Evolutionary conservation across 352 stramenopile species (phyloP), one percentile per base, ranked within the genome.

Genomic region (Lagenidium giganteum): DNA sequence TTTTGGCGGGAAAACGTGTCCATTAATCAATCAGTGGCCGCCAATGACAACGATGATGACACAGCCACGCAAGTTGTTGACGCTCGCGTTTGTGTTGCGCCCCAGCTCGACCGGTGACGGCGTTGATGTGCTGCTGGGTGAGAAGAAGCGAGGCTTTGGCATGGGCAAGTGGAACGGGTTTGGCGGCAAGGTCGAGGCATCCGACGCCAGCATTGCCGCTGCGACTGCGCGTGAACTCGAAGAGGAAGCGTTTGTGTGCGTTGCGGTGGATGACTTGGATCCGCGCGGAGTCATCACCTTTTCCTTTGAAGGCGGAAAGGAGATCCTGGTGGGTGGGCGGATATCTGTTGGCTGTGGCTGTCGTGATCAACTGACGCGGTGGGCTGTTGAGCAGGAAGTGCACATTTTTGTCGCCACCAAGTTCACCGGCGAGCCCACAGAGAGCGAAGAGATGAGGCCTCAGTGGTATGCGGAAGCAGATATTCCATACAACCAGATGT

Each of bases 111-210:
- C 27, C 3, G 21, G 12, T 1, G 18, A 6, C 36, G 17, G 9
- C 9, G 21, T 30, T 21, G 46, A 88, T 35, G 64, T 93, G 24
- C 60, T 94, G 23, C 60, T 94, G 16, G 87, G 87, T 3, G 61
- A 93, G 57, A 96, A 96, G 58, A 95, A 96, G 54, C 75, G 85
- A 27, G 87, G 87, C 26, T 95, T 96, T 41, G 87, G 87, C 13
- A 25, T 61, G 33, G 85, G 84, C 42, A 95, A 96, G 50, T 96
- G 82, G 82, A 96, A 96, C 48, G 84, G 87, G 23, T 96, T 96
- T 50, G 87, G 87, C 5, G 87, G 87, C 5, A 96, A 96, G 57
- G 73, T 96, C 16, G 83, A 96, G 42, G 6, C 50, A 5, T 59
- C 58, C 16, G 87, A 96, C 48, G 59, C 57, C 11, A 82, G 63